Base-by-base conservation (phyloP, 1,139 yeast genomes). In the Magnusiomyces sp. region DNA sequence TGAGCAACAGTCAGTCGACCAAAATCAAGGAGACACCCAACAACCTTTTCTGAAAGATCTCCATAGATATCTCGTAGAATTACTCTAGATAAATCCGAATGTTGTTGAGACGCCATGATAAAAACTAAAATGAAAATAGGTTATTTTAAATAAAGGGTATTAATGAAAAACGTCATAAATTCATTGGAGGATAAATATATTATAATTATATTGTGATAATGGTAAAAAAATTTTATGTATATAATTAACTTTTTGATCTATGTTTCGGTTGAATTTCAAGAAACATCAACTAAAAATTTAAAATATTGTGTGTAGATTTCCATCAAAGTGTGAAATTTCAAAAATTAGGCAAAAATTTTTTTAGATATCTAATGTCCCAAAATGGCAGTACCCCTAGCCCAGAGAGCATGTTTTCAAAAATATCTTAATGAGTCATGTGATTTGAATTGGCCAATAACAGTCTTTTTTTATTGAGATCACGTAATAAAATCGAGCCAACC, bases 31-130 rank as follows among this genome's bases (percentile, higher is more conserved):
- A 71, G 58, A 14, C 56, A 51, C 9, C 64, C 61, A 38, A 68
- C 69, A 10, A 71, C 59, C 20, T 56, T 56, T 48, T 67, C 61
- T 2, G 71, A 72, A 20, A 64, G 55, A 41, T 64, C 64, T 33
- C 73, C 73, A 50, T 66, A 69, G 27, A 65, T 58, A 52, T 67
- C 72, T 45, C 58, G 58, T 34, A 66, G 58, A 19, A 69, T 55
- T 31, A 61, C 60, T 47, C 59, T 56, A 51, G 68, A 66, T 40
- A 69, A 63, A 41, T 65, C 66, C 27, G 65, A 63, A 45, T 67
- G 60, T 45, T 62, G 65, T 53, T 62, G 62, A 31, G 68, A 59
- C 31, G 66, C 60, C 68, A 63, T 63, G 37, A 34, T 34, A 20
- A 17, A 13, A 16, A 39, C 16, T 6, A 20, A 32, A 39, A 19